Percentiles rank a stretch among this genome's conserved stretches.
Conservation (phyloP, 441 rosid genomes). For the Arabidopsis hybrid region DNA sequence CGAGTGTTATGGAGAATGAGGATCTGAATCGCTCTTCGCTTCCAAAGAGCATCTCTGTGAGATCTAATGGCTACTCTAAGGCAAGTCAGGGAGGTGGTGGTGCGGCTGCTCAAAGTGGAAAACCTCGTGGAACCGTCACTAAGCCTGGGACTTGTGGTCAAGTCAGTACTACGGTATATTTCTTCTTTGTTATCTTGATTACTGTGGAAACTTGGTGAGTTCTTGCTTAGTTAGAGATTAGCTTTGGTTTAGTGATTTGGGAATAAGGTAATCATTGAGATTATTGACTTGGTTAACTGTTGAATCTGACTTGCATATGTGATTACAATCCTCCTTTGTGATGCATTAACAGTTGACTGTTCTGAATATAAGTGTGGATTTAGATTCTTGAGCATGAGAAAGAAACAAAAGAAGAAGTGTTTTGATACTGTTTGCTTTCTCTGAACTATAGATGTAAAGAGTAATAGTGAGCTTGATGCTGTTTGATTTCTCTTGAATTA, state of each 20-base stretch:
- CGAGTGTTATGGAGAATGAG: slow-evolving; percentile 47
- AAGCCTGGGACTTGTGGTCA: slow-evolving; percentile 46
- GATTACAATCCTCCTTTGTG: not conserved
- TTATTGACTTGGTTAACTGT: not conserved
- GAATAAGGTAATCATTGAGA: slow-evolving; percentile 14
- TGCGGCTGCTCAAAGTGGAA: slow-evolving; percentile 46
- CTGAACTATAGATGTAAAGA: slow-evolving; percentile 6
- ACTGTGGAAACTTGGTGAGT: not conserved
- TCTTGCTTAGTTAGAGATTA: no score
- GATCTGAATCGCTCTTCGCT: slow-evolving; percentile 50
- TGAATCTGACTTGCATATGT: not conserved
- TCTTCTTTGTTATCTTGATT: slow-evolving; percentile 29
- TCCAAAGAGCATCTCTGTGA: slow-evolving; percentile 74
- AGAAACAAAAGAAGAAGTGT: slow-evolving; percentile 16
- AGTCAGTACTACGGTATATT: slow-evolving; percentile 40
- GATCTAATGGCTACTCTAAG: slow-evolving; percentile 60
- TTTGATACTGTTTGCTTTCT: slow-evolving; percentile 19
- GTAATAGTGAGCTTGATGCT: not conserved
- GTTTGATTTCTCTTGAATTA: no score
- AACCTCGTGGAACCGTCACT: slow-evolving; percentile 43
- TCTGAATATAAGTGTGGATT: slow-evolving; percentile 3
- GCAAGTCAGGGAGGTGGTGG: slow-evolving; percentile 40
- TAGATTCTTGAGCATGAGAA: slow-evolving; percentile 6
- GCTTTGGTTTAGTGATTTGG: slow-evolving; percentile 7
- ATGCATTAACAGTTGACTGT: not conserved